Conservation (phyloP, 2,329 filamentous ascomycete species). For the Sphaceloma murrayae region DNA sequence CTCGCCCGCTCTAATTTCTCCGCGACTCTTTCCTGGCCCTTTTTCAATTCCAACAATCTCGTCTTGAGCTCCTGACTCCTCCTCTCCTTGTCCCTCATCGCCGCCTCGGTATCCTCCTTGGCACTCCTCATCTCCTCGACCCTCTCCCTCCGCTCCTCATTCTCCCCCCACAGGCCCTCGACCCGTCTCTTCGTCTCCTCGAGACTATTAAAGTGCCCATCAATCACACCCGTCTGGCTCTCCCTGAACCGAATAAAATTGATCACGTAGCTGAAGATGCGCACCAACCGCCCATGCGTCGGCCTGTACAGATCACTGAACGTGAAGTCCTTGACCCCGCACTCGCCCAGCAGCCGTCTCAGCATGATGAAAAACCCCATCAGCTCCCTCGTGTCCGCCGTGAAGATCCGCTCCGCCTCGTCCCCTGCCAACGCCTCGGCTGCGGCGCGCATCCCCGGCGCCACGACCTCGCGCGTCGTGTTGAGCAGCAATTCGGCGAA, state of each 20-base stretch:
- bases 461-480: constrained; percentile 82
- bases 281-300: constrained; percentile 79
- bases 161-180: constrained; percentile 73
- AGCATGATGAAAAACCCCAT: constrained; percentile 92
- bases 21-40: constrained; percentile 73
- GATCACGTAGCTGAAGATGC: constrained; percentile 96
- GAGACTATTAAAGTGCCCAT: constrained; percentile 85
- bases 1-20: constrained; percentile 76
- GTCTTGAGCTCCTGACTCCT: constrained; percentile 82
- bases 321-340: constrained; percentile 85
- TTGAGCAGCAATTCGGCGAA: constrained; percentile 92
- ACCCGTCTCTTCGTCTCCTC: constrained; percentile 81
- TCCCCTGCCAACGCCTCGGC: constrained; percentile 79
- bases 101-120: constrained; percentile 67
- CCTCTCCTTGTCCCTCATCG: constrained; percentile 74
- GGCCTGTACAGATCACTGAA: constrained; percentile 88
- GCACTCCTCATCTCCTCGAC: constrained; percentile 73
- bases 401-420: constrained; percentile 66
- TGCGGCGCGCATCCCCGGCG: constrained; percentile 88
- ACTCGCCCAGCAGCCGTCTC: constrained; percentile 68
- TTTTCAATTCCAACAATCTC: constrained; percentile 66
- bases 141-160: constrained; percentile 73
- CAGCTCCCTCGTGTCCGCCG: constrained; percentile 79
- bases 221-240: constrained; percentile 79
- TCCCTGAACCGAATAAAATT: constrained; percentile 98